A percentile compares a stretch with the other conserved stretches of the same genome.
These are phyloP conservation scores for Aegilops sharonensis DNA, from an alignment of 176 grass and related monocot species.

Conservation along the genomic window DNA sequence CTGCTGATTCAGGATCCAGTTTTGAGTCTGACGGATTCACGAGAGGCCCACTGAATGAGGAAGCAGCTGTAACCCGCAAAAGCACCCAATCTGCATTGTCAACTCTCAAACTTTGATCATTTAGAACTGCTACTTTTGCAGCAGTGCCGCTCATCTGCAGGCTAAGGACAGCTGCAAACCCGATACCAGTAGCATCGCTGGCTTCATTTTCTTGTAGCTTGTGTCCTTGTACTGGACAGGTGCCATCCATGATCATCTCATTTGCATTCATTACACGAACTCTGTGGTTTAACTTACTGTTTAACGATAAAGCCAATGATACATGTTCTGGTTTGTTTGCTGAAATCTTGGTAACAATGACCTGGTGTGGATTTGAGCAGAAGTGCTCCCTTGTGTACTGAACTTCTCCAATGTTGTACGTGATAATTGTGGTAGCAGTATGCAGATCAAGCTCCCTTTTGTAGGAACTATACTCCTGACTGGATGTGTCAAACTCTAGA, in stretches of 20 bases:
- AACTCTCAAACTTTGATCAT: slow-evolving; percentile 56
- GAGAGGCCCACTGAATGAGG: slow-evolving; percentile 65
- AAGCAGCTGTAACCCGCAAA: slow-evolving; percentile 58
- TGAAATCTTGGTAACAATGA: slow-evolving; percentile 57
- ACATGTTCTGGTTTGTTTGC: slow-evolving; percentile 49
- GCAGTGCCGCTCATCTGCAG: slow-evolving; percentile 37
- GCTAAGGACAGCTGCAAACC: slow-evolving; percentile 56
- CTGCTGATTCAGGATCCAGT: slow-evolving; percentile 47
- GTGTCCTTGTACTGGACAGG: slow-evolving; percentile 44
- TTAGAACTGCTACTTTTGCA: slow-evolving; percentile 20
- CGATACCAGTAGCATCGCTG: slow-evolving; percentile 48
- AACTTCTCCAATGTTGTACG: slow-evolving; percentile 51
- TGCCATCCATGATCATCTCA: slow-evolving; percentile 63
- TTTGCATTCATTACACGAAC: slow-evolving; percentile 32
- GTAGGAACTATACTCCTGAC: slow-evolving; percentile 42
- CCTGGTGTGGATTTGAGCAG: slow-evolving; percentile 65
- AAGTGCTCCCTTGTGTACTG: slow-evolving; percentile 74
- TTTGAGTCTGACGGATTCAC: slow-evolving; percentile 60
- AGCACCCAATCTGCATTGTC: slow-evolving; percentile 63
- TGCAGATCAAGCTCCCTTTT: slow-evolving; percentile 73
- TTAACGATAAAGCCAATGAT: slow-evolving; percentile 56
- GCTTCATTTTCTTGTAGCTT: not conserved
- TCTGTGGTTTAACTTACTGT: slow-evolving; percentile 49
- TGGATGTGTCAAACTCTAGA: slow-evolving; percentile 47
- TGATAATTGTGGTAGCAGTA: slow-evolving; percentile 42